A percentile compares a stretch with the other conserved stretches of the same genome.
Evolutionary conservation across 1,284 basidiomycete genomes (phyloP).

Genomic region (Irpex sp.): DNA sequence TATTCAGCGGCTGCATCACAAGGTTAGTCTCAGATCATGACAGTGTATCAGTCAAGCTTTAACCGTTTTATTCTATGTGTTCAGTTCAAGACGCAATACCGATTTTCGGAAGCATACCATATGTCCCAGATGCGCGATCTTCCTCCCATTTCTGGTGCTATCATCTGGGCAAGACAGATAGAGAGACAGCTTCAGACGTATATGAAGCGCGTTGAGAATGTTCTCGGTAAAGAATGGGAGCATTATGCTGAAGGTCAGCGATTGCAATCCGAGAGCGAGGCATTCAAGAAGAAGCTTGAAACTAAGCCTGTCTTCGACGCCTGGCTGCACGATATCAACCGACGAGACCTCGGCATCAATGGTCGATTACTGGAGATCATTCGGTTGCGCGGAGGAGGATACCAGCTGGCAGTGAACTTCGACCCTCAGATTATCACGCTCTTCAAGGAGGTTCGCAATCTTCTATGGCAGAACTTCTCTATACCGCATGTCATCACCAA

Average conservation of each 20-base stretch:
- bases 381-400: conserved; percentile 83
- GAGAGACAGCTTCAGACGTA: conserved; percentile 96
- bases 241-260: conserved; percentile 99
- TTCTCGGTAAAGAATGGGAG: conserved; percentile 98
- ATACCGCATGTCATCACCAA: conserved; percentile 96
- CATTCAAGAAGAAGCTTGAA: conserved; percentile 96
- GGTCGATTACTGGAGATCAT: conserved; percentile 98
- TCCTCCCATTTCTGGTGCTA: conserved; percentile 96
- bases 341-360: conserved; percentile 91
- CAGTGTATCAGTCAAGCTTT: neutral
- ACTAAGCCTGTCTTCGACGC: conserved; percentile 95
- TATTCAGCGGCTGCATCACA: conserved; percentile 95
- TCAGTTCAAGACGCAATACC: conserved; percentile 94
- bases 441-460: conserved; percentile 97
- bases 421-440: conserved; percentile 98
- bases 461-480: conserved; percentile 95
- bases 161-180: conserved; percentile 99
- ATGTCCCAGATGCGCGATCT: conserved; percentile 99
- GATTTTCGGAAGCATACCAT: conserved; percentile 95
- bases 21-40: conserved; percentile 50
- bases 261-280: conserved; percentile 90
- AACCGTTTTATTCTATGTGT: neutral
- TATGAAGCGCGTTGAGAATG: conserved; percentile 99
- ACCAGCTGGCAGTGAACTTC: conserved; percentile 95
- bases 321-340: conserved; percentile 95